Percentiles rank a stretch among this genome's conserved stretches.
Conservation (phyloP, 192 early-diverging fungal genomes). For the Neocallimastix lanati region DNA sequence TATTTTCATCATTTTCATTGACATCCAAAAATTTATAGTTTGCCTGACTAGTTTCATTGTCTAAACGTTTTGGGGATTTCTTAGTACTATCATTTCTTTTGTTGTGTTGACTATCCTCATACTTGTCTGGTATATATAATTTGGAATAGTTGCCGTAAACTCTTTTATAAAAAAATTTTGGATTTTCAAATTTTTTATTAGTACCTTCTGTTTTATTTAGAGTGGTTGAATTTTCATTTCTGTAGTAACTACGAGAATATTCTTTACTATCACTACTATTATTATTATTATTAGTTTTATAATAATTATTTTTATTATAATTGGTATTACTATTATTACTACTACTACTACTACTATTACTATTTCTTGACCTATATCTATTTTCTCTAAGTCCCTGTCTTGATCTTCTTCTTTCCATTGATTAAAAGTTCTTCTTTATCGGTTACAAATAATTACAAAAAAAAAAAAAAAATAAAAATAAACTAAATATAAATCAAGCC, state of each 20-base stretch:
- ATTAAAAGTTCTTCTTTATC: no score
- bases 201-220: not conserved
- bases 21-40: not conserved
- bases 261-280: not conserved
- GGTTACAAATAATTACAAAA: no score
- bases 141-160: not conserved
- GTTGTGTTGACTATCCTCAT: not conserved
- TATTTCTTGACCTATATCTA: no score
- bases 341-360: not conserved
- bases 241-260: not conserved
- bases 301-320: not conserved
- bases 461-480: no score
- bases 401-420: not conserved
- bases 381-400: not conserved
- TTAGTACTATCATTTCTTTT: not conserved
- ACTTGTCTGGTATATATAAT: not conserved
- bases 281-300: not conserved
- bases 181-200: not conserved
- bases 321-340: not conserved
- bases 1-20: not conserved
- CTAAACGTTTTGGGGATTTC: not conserved
- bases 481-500: no score
- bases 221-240: not conserved
- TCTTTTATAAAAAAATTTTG: not conserved
- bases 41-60: not conserved